Evolutionary conservation across 805 yeast species (phyloP).

Genomic region (Ogataea glucozyma): DNA sequence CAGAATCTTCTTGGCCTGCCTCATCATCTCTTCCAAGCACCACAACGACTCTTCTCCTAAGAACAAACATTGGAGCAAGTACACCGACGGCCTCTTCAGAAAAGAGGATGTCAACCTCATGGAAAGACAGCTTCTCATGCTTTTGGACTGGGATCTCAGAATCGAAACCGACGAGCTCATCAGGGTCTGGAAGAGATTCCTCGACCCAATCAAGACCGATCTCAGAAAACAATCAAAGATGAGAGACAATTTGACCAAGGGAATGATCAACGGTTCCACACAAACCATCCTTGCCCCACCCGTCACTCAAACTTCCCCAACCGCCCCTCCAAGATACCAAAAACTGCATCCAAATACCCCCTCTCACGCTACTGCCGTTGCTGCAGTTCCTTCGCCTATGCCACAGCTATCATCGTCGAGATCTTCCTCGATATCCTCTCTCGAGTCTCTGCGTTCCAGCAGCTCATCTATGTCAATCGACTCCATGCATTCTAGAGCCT

Average conservation of each 20-base stretch:
- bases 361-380: not conserved
- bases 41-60: slow-evolving; percentile 80
- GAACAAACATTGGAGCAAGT: slow-evolving; percentile 76
- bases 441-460: slow-evolving; percentile 19
- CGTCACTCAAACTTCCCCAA: slow-evolving; percentile 1
- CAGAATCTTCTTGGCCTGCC: slow-evolving; percentile 71
- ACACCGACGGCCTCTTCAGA: slow-evolving; percentile 71
- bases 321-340: slow-evolving; percentile 4
- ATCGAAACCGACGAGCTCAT: slow-evolving; percentile 47
- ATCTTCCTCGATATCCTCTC: slow-evolving; percentile 25
- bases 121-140: slow-evolving; percentile 73
- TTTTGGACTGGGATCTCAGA: slow-evolving; percentile 69
- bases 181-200: slow-evolving; percentile 43
- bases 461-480: slow-evolving; percentile 15
- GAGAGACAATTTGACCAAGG: slow-evolving; percentile 31
- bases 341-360: slow-evolving; percentile 1
- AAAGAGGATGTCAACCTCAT: slow-evolving; percentile 71
- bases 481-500: slow-evolving; percentile 32
- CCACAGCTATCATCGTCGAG: slow-evolving; percentile 17
- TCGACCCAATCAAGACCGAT: slow-evolving; percentile 50
- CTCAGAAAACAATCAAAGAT: slow-evolving; percentile 34
- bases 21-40: slow-evolving; percentile 70
- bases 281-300: slow-evolving; percentile 28
- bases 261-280: slow-evolving; percentile 32
- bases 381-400: slow-evolving; percentile 3